Conservation (phyloP, 805 yeast species). For the Ogataea methanolica region DNA sequence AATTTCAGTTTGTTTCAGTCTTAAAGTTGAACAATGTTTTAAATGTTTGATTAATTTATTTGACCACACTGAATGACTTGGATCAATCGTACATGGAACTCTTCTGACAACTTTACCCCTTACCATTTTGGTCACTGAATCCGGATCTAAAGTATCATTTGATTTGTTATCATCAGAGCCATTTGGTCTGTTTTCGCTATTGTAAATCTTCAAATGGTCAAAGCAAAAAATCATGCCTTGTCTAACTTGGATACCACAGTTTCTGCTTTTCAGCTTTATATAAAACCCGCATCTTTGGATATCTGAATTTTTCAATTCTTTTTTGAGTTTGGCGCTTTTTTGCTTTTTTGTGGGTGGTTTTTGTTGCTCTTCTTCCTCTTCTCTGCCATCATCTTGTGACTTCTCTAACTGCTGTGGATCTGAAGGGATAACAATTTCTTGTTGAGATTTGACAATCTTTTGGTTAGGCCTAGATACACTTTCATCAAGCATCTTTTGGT, state of each 20-base stretch:
- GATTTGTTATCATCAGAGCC: too few relatives aligned
- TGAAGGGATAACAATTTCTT: too few relatives aligned
- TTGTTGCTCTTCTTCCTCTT: background rate
- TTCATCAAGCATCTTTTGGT: too few relatives aligned
- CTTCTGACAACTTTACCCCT: slow-evolving; percentile 34
- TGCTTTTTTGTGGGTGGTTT: background rate
- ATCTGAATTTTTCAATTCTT: background rate
- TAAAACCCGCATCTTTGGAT: slow-evolving; percentile 42
- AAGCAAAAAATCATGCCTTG: slow-evolving; percentile 50
- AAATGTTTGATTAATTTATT: slow-evolving; percentile 52
- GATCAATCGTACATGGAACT: slow-evolving; percentile 74
- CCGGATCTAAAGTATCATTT: too few relatives aligned
- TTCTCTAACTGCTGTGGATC: too few relatives aligned
- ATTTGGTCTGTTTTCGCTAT: background rate
- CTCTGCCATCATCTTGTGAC: too few relatives aligned
- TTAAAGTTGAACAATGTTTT: slow-evolving; percentile 52
- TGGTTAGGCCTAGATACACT: too few relatives aligned
- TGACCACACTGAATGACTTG: slow-evolving; percentile 68
- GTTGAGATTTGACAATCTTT: too few relatives aligned
- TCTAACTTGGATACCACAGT: slow-evolving; percentile 59
- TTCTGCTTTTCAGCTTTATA: slow-evolving; percentile 45
- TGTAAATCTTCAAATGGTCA: slow-evolving; percentile 44
- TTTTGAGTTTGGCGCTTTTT: background rate
- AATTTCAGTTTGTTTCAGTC: slow-evolving; percentile 27
- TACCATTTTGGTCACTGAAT: slow-evolving; percentile 11